Evolutionary conservation across 2,329 filamentous ascomycete species (phyloP), one percentile per base, ranked within the genome.

Genomic region (Diplodia corticola): DNA sequence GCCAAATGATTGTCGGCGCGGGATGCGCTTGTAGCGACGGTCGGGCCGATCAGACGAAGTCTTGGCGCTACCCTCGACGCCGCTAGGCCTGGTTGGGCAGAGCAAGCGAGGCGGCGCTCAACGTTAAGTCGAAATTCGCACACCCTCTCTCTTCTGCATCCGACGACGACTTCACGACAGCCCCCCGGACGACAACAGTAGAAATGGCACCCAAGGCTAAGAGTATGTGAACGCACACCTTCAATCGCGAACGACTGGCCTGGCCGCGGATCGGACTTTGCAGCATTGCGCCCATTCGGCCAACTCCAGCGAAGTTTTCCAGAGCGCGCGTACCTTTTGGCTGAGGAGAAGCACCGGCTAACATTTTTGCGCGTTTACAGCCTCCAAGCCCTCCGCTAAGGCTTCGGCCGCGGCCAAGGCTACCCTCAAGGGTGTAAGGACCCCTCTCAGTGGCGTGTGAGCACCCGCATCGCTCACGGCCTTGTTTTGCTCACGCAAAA

Each of bases 401-500:
- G 95, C 95, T 84, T 90, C 89, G 78, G 89, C 90, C 80, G 95
- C 95, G 81, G 91, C 95, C 77, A 98, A 99, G 88, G 91, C 95
- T 81, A 91, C 93, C 79, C 90, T 98, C 77, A 92, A 92, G 85
- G 94, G 93, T 82, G 92, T 96, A 68, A 67, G 71, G 69, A 68
- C 69, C 68, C 70, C 75, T 77, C 77, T 54, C 24, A 66, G 76
- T 80, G 77, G 77, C 78, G 78, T 82, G 78, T 80, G 81, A 83
- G 78, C 81, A 80, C 74, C 76, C 72, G 28, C 77, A 80, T 81
- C 78, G 80, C 81, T 84, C 81, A 82, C 80, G 78, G 79, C 80
- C 79, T 35, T 82, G 77, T 81, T 76, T 71, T 79, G 79, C 69
- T 73, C 72, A 74, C 57, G 57, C 57, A 61, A 61, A 49, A 61